These are phyloP conservation scores for Mycena amicta DNA, from an alignment of 768 basidiomycete genomes.

Conservation along the genomic window DNA sequence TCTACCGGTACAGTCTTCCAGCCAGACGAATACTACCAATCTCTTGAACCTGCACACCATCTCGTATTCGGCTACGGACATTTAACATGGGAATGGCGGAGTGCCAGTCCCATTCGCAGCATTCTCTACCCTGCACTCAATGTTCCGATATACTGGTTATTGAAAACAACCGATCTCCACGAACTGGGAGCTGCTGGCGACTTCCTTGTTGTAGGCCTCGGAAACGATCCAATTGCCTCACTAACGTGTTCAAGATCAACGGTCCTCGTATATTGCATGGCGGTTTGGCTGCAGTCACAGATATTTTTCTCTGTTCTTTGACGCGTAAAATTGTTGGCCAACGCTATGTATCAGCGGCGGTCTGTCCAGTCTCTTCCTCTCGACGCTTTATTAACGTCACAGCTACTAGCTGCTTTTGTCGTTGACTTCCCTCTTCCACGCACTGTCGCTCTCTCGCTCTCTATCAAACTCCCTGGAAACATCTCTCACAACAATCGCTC, in stretches of 20 bases:
- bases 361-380: constrained; percentile 41
- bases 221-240: constrained; percentile 1
- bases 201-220: constrained; percentile 60
- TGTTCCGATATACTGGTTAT: constrained; percentile 71
- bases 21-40: constrained; percentile 96
- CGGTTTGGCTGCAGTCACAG: constrained; percentile 74
- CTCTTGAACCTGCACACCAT: constrained; percentile 88
- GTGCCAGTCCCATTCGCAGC: constrained; percentile 70
- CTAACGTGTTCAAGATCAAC: constrained; percentile 49
- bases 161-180: constrained; percentile 62
- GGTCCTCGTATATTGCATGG: constrained; percentile 81
- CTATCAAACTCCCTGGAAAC: constrained; percentile 94
- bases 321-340: constrained; percentile 59
- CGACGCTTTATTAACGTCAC: neutral
- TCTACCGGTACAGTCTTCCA: constrained; percentile 88
- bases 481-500: constrained; percentile 76
- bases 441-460: constrained; percentile 80
- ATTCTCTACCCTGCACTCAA: constrained; percentile 83
- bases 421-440: constrained; percentile 85
- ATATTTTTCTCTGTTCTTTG: constrained; percentile 71
- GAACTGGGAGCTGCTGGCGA: constrained; percentile 36
- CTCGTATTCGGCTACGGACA: constrained; percentile 90
- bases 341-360: constrained; percentile 60
- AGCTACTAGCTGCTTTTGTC: constrained; percentile 70
- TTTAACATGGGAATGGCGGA: constrained; percentile 95